Evolutionary conservation across 257 asterid genomes (phyloP).

Genomic region (Forsythia viridissima): DNA sequence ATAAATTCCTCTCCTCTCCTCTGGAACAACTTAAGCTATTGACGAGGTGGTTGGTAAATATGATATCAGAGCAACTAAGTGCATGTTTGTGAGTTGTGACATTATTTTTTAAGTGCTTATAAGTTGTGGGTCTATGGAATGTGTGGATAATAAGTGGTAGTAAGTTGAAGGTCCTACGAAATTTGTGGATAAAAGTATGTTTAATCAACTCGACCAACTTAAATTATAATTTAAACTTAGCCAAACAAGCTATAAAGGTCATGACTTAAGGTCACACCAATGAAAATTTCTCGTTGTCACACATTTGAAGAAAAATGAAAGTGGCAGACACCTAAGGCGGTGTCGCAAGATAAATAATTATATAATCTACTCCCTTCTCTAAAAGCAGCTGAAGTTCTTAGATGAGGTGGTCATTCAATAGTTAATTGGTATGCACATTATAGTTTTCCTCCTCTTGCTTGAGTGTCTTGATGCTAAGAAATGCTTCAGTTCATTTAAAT

Average conservation of each 20-base stretch:
- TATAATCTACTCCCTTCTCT: neutral
- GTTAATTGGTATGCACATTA: neutral
- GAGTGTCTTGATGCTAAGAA: neutral
- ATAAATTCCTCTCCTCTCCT: neutral
- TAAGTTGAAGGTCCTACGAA: no score
- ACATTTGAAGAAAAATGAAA: neutral
- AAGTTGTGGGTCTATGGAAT: no score
- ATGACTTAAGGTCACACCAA: neutral
- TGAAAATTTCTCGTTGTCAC: neutral
- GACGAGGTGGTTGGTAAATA: neutral
- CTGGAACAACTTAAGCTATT: neutral
- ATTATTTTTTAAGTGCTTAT: no score
- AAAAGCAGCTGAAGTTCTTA: neutral
- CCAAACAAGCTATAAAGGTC: no score
- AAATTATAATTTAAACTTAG: no score
- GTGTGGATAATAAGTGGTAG: no score
- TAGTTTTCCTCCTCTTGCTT: neutral
- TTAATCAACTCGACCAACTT: no score
- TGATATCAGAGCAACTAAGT: neutral
- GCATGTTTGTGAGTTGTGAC: no score
- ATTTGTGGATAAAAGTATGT: no score
- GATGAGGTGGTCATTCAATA: neutral
- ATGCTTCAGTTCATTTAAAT: constrained; percentile 6
- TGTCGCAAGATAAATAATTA: neutral
- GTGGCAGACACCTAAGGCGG: neutral